Percentiles rank a stretch among this genome's conserved stretches.
Evolutionary conservation across 805 yeast genomes (phyloP).

Genomic region (Candida patagonica): DNA sequence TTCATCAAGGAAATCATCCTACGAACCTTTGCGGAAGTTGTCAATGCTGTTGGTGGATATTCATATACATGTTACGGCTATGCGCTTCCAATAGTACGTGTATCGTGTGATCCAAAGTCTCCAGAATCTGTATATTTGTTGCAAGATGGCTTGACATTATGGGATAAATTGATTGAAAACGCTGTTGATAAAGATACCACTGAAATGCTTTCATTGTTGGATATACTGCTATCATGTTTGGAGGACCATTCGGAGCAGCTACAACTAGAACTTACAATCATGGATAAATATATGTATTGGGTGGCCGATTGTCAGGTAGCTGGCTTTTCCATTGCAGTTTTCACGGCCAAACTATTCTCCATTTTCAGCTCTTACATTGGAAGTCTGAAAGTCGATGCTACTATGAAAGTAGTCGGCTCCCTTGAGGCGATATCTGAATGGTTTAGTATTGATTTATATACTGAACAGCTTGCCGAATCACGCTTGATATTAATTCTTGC

Average conservation of each 20-base stretch:
- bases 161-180: slow-evolving; percentile 62
- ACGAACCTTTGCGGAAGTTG: slow-evolving; percentile 27
- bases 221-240: slow-evolving; percentile 48
- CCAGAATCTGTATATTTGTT: slow-evolving; percentile 47
- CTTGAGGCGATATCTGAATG: slow-evolving; percentile 3
- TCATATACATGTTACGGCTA: slow-evolving; percentile 15
- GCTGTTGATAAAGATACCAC: slow-evolving; percentile 40
- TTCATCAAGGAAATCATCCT: slow-evolving; percentile 29
- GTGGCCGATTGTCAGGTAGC: slow-evolving; percentile 8
- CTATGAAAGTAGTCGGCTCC: neutral
- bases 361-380: neutral
- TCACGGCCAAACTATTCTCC: neutral
- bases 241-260: slow-evolving; percentile 47
- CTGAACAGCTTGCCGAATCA: neutral
- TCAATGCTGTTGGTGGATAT: slow-evolving; percentile 20
- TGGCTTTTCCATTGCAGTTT: neutral
- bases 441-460: neutral
- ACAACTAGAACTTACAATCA: slow-evolving; percentile 23
- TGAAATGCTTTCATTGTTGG: slow-evolving; percentile 38
- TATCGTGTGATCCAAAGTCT: slow-evolving; percentile 54
- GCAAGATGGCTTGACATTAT: slow-evolving; percentile 82
- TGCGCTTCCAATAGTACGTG: slow-evolving; percentile 49
- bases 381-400: neutral
- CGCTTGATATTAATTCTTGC: neutral
- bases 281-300: slow-evolving; percentile 28